Evolutionary conservation across 768 basidiomycete species (phyloP).

Genomic region (Amanita exitialis): DNA sequence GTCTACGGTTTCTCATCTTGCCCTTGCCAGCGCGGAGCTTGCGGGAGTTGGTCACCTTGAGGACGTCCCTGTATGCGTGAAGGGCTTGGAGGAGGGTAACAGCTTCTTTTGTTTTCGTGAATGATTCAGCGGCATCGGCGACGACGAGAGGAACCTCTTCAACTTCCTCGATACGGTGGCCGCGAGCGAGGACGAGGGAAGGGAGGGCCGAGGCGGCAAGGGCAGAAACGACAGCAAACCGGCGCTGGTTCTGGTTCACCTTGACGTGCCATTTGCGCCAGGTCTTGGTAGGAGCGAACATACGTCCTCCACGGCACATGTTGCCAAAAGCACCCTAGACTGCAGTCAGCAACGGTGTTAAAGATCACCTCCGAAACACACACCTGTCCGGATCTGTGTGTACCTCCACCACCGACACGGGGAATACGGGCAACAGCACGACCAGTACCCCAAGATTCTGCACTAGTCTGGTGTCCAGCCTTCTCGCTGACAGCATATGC

Average conservation of each 20-base stretch:
- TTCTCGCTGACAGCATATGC: conserved; percentile 95
- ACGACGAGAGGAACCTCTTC: conserved; percentile 95
- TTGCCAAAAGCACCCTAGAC: conserved; percentile 94
- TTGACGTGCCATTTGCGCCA: conserved; percentile 99
- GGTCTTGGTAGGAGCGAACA: conserved; percentile 99
- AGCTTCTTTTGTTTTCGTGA: conserved; percentile 96
- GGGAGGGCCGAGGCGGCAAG: conserved; percentile 96
- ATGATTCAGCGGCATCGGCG: conserved; percentile 66
- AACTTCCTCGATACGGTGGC: conserved; percentile 96
- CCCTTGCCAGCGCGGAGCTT: conserved; percentile 97
- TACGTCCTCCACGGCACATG: conserved; percentile 99
- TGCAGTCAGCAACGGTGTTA: conserved; percentile 4
- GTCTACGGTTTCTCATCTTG: conserved; percentile 93
- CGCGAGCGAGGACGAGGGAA: conserved; percentile 96
- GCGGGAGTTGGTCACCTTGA: conserved; percentile 96
- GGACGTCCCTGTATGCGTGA: conserved; percentile 83
- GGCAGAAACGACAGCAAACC: conserved; percentile 95
- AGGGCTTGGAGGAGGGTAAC: conserved; percentile 86
- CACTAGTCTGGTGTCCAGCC: conserved; percentile 97
- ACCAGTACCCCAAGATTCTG: conserved; percentile 99
- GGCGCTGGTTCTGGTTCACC: conserved; percentile 98
- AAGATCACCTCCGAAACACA: conserved; percentile 11
- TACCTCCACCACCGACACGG: conserved; percentile 98
- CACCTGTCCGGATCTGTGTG: conserved; percentile 95
- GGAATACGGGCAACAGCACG: conserved; percentile 99